phyloP scores from a whole-genome alignment of 164 flowering plant species.

The Vitis rupestris region DNA sequence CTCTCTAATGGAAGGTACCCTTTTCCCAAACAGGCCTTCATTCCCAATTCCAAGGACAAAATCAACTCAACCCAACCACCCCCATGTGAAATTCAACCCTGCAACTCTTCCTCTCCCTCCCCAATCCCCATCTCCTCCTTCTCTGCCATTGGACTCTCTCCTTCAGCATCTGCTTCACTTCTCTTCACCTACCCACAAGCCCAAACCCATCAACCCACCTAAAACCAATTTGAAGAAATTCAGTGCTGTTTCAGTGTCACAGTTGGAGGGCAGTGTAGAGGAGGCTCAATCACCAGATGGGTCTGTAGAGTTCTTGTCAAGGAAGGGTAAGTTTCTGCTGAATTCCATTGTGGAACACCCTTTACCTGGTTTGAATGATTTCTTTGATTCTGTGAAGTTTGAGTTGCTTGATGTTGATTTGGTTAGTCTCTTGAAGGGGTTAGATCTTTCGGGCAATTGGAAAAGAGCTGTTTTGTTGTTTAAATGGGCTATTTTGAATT shows the following conservation, averaged over 20 bases:
- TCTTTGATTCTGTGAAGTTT: slow-evolving; percentile 43
- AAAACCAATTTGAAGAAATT: slow-evolving; percentile 22
- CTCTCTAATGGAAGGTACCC: slow-evolving; percentile 52
- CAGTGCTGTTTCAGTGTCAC: slow-evolving; percentile 18
- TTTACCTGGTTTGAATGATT: slow-evolving; percentile 32
- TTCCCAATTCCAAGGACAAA: slow-evolving; percentile 39
- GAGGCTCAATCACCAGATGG: slow-evolving; percentile 17
- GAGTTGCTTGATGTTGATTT: slow-evolving; percentile 60
- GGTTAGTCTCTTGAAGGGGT: slow-evolving; percentile 63
- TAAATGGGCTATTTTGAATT: slow-evolving; percentile 57
- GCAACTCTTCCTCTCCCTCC: slow-evolving; percentile 51
- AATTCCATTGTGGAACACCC: slow-evolving; percentile 48
- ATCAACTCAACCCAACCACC: slow-evolving; percentile 20
- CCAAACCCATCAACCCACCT: slow-evolving; percentile 12
- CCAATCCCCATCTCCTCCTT: slow-evolving; percentile 37
- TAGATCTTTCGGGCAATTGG: slow-evolving; percentile 62
- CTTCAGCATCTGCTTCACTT: slow-evolving; percentile 64
- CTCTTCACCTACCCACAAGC: slow-evolving; percentile 34
- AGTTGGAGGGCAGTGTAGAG: slow-evolving; percentile 11
- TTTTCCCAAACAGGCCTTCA: slow-evolving; percentile 57
- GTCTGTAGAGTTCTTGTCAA: slow-evolving; percentile 50
- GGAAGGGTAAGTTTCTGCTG: slow-evolving; percentile 48
- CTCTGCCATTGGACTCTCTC: slow-evolving; percentile 68
- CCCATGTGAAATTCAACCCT: slow-evolving; percentile 48
- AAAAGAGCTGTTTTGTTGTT: slow-evolving; percentile 63